Conservation (phyloP, 805 yeast genomes). For the Ogataea methanolica region DNA sequence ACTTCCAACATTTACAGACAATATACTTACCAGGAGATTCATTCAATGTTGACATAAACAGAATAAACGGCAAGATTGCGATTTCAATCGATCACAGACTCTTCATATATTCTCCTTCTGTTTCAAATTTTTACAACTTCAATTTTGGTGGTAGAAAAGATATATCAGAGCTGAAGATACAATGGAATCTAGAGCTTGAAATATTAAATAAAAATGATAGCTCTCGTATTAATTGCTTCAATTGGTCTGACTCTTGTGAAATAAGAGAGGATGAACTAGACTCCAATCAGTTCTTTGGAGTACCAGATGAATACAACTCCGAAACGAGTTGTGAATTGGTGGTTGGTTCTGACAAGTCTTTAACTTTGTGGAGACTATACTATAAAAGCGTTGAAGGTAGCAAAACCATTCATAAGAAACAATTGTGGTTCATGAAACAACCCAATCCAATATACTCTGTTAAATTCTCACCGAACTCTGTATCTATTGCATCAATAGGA, state of each 20-base stretch:
- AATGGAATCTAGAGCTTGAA: slow-evolving; percentile 29
- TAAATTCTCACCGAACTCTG: slow-evolving; percentile 62
- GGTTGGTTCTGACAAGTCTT: slow-evolving; percentile 47
- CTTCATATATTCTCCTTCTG: slow-evolving; percentile 51
- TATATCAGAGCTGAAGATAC: slow-evolving; percentile 25
- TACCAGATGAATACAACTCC: slow-evolving; percentile 32
- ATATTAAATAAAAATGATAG: slow-evolving; percentile 19
- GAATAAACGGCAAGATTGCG: slow-evolving; percentile 57
- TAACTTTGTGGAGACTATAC: slow-evolving; percentile 51
- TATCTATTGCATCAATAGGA: slow-evolving; percentile 60
- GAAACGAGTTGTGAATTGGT: slow-evolving; percentile 48
- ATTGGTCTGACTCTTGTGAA: slow-evolving; percentile 34
- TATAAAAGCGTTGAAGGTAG: slow-evolving; percentile 19
- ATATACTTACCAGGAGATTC: slow-evolving; percentile 68
- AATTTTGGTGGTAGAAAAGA: slow-evolving; percentile 31
- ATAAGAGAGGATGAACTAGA: slow-evolving; percentile 22
- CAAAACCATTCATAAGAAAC: slow-evolving; percentile 15
- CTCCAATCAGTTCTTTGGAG: slow-evolving; percentile 24
- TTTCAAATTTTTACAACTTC: slow-evolving; percentile 38
- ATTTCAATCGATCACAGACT: slow-evolving; percentile 43
- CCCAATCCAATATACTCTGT: slow-evolving; percentile 58
- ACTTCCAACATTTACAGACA: slow-evolving; percentile 63
- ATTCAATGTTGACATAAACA: slow-evolving; percentile 57
- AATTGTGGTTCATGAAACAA: slow-evolving; percentile 47
- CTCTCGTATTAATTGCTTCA: slow-evolving; percentile 25